These are phyloP conservation scores for Melanomma pulvis-pyrius DNA, from an alignment of 495 filamentous ascomycete genomes.

Conservation along the genomic window DNA sequence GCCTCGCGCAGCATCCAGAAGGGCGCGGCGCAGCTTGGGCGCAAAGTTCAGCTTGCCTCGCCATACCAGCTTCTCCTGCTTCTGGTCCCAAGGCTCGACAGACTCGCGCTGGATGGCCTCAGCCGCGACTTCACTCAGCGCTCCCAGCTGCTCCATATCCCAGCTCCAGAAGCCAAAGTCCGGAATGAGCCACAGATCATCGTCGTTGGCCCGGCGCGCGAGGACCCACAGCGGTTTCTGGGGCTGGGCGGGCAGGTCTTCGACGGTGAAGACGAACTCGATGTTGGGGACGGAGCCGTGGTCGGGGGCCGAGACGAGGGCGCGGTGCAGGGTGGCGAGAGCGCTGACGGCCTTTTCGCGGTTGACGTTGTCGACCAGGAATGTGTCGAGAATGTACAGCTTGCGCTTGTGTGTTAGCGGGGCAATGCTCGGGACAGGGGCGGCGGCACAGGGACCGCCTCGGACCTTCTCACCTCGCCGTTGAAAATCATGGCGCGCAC, in stretches of 20 bases:
- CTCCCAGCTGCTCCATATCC: slow-evolving; percentile 63
- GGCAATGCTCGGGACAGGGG: background rate
- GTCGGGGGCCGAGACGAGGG: slow-evolving; percentile 54
- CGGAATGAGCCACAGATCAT: slow-evolving; percentile 69
- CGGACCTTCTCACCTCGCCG: slow-evolving; percentile 27
- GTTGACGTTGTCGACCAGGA: slow-evolving; percentile 43
- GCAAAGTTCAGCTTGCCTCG: slow-evolving; percentile 55
- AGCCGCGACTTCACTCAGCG: slow-evolving; percentile 55
- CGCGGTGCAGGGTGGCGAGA: slow-evolving; percentile 49
- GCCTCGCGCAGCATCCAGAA: slow-evolving; percentile 52
- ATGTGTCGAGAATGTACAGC: slow-evolving; percentile 41
- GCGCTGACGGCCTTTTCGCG: slow-evolving; percentile 52
- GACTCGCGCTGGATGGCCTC: slow-evolving; percentile 48
- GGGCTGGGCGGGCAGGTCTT: slow-evolving; percentile 53
- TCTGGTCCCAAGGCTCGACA: slow-evolving; percentile 48
- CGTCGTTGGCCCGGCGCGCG: slow-evolving; percentile 50
- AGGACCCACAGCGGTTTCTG: slow-evolving; percentile 56
- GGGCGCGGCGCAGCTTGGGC: slow-evolving; percentile 47
- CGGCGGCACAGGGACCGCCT: background rate
- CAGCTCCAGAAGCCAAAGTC: slow-evolving; percentile 81
- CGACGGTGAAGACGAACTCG: slow-evolving; percentile 61
- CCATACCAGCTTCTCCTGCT: slow-evolving; percentile 71
- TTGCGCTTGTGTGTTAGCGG: slow-evolving; percentile 25
- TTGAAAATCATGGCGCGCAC: slow-evolving; percentile 41
- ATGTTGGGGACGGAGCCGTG: slow-evolving; percentile 58